These are phyloP conservation scores for Westerdykella ornata DNA, from an alignment of 2,329 filamentous ascomycete genomes.

Conservation along the genomic window DNA sequence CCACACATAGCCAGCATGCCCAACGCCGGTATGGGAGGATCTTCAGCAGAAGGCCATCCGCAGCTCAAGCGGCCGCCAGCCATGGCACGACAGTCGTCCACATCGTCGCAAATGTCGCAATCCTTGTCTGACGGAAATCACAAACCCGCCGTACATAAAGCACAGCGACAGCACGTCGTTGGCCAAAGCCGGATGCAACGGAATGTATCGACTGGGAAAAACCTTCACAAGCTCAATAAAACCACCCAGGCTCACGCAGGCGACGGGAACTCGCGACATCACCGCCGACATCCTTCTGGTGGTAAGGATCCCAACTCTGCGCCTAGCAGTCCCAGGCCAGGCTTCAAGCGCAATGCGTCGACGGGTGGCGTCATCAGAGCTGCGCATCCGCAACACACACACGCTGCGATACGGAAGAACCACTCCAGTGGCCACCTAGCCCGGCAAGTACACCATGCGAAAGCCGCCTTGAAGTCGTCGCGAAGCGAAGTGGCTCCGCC, in stretches of 20 bases:
- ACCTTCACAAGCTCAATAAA: conserved; percentile 39
- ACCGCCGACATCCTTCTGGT: conserved; percentile 36
- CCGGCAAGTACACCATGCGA: conserved; percentile 32
- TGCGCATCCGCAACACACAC: conserved; percentile 24
- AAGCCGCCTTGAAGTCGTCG: conserved; percentile 34
- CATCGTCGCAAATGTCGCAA: conserved; percentile 34
- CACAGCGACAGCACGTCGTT: conserved; percentile 37
- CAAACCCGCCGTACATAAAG: conserved; percentile 29
- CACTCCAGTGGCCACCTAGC: conserved; percentile 43
- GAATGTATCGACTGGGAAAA: conserved; percentile 39
- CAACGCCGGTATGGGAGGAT: conserved; percentile 26
- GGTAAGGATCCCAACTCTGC: conserved; percentile 24
- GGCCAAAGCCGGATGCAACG: conserved; percentile 35
- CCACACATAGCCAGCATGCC: background rate
- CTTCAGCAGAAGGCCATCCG: conserved; percentile 30
- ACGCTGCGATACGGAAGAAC: conserved; percentile 36
- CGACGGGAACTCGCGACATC: conserved; percentile 29
- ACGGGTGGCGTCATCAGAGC: conserved; percentile 34
- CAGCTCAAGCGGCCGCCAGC: conserved; percentile 32
- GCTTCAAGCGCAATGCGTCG: conserved; percentile 41
- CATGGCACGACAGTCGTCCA: conserved; percentile 34
- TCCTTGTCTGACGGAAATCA: conserved; percentile 31
- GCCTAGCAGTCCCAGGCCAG: conserved; percentile 35
- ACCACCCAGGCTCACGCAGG: conserved; percentile 22
- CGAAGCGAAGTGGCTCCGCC: conserved; percentile 27